Evolutionary conservation across 495 filamentous ascomycete genomes (phyloP).

Genomic region (Bombardia bombarda): DNA sequence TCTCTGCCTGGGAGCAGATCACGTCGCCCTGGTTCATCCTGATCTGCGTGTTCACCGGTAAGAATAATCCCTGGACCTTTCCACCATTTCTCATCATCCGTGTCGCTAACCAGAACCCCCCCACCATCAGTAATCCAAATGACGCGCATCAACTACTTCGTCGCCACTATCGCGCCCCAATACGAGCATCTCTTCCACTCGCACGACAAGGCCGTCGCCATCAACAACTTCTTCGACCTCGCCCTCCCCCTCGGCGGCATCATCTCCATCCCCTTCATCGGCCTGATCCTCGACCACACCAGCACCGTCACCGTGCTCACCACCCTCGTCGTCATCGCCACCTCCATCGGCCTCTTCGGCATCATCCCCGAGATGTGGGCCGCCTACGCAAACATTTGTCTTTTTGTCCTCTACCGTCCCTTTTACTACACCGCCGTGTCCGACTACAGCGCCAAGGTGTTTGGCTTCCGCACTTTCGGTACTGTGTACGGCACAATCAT

Average conservation of each 20-base stretch:
- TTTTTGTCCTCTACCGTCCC: constrained; percentile 73
- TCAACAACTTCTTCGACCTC: constrained; percentile 86
- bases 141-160: constrained; percentile 96
- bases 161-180: constrained; percentile 81
- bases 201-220: constrained; percentile 45
- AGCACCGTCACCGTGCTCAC: constrained; percentile 67
- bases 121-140: constrained; percentile 59
- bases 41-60: constrained; percentile 70
- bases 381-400: constrained; percentile 67
- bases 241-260: constrained; percentile 83
- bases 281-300: constrained; percentile 68
- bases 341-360: constrained; percentile 71
- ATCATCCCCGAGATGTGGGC: constrained; percentile 60
- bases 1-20: constrained; percentile 66
- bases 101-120: background rate
- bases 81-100: too few relatives aligned
- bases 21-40: constrained; percentile 77
- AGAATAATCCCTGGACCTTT: background rate
- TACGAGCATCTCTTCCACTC: constrained; percentile 70
- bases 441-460: constrained; percentile 90
- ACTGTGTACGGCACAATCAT: constrained; percentile 95
- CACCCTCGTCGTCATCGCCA: constrained; percentile 63
- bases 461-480: constrained; percentile 90
- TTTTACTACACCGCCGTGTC: constrained; percentile 72
- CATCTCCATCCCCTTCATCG: constrained; percentile 80